These are phyloP conservation scores for Penicillium flavigenum DNA, from an alignment of 495 filamentous ascomycete species.

Conservation along the genomic window DNA sequence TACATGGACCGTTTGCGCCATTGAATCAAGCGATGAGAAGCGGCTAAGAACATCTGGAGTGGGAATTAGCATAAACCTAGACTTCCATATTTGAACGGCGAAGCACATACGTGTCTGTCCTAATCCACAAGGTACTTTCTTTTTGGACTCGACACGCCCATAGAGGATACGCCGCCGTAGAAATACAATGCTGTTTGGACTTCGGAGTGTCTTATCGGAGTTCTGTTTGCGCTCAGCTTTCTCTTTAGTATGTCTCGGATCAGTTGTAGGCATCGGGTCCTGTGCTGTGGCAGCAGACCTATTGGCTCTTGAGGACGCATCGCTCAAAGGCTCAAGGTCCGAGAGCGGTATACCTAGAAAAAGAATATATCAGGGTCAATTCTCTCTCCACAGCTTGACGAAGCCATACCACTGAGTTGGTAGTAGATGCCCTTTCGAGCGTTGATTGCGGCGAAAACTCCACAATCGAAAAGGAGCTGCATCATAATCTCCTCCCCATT, in stretches of 20 bases:
- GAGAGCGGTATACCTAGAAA: constrained; percentile 48
- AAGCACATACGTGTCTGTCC: constrained; percentile 73
- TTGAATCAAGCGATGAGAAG: constrained; percentile 50
- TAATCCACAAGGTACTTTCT: constrained; percentile 69
- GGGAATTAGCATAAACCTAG: constrained; percentile 6
- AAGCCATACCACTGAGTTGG: constrained; percentile 71
- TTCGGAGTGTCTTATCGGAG: constrained; percentile 10
- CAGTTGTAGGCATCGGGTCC: background rate
- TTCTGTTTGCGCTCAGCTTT: background rate
- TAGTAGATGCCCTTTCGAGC: constrained; percentile 60
- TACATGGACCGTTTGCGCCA: constrained; percentile 61
- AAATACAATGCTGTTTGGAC: constrained; percentile 67
- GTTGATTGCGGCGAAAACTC: constrained; percentile 68
- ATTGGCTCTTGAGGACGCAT: background rate
- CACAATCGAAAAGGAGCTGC: constrained; percentile 72
- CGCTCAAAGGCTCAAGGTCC: constrained; percentile 35
- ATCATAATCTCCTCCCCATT: constrained; percentile 83
- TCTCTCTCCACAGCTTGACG: background rate
- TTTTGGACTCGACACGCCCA: constrained; percentile 67
- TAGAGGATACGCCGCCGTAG: constrained; percentile 86
- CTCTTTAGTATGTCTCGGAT: background rate
- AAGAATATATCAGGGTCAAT: background rate
- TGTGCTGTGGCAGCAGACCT: background rate
- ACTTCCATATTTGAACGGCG: background rate
- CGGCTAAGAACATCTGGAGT: constrained; percentile 80